These are phyloP conservation scores for Candida rishiriensis DNA, from an alignment of 805 yeast species.

Conservation along the genomic window DNA sequence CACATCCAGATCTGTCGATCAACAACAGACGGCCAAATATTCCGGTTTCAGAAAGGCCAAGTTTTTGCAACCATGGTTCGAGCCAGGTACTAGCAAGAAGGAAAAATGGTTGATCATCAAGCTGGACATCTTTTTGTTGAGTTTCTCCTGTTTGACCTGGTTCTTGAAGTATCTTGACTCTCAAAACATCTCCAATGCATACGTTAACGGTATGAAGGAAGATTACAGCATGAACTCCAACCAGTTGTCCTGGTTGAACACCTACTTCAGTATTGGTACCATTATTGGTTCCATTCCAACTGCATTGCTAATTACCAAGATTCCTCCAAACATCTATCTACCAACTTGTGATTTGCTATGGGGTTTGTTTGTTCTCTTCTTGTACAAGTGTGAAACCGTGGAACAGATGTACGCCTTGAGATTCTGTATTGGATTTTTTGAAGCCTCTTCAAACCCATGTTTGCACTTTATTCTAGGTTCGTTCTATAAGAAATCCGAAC, in stretches of 20 bases:
- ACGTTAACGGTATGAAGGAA: constrained; percentile 53
- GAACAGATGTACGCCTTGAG: constrained; percentile 38
- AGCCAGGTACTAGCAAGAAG: constrained; percentile 1
- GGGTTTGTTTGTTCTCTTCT: constrained; percentile 22
- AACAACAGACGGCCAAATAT: neutral
- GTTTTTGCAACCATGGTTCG: constrained; percentile 3
- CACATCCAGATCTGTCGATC: neutral
- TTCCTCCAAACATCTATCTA: constrained; percentile 10
- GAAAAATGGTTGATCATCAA: constrained; percentile 1
- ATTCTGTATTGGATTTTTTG: constrained; percentile 36
- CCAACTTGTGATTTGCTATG: constrained; percentile 17
- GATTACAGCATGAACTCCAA: constrained; percentile 19
- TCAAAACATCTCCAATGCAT: constrained; percentile 48
- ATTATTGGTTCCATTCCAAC: constrained; percentile 58
- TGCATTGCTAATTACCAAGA: constrained; percentile 36
- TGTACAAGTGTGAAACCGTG: constrained; percentile 33
- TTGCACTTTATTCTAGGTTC: constrained; percentile 50
- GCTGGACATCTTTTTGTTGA: constrained; percentile 25
- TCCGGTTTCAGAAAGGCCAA: neutral
- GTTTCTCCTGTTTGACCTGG: constrained; percentile 35
- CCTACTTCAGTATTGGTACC: constrained; percentile 44
- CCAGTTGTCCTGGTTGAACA: constrained; percentile 21
- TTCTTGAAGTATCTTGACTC: constrained; percentile 53
- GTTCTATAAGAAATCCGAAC: constrained; percentile 51
- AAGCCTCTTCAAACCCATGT: constrained; percentile 51